Conservation (phyloP, 345 rosid species). For the Physaria fendleri region DNA sequence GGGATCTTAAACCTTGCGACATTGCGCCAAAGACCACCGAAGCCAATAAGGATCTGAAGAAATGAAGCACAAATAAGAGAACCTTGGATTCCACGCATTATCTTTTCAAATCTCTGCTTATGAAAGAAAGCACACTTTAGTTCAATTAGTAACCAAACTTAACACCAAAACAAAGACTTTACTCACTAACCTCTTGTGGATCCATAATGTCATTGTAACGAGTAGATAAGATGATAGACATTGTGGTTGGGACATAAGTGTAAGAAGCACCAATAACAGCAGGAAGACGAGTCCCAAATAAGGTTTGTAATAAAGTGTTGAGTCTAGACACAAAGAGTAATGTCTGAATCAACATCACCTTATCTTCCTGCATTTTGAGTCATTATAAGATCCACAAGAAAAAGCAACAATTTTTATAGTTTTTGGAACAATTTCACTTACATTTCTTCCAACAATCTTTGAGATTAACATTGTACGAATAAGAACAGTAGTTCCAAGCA, state of each 20-base stretch:
- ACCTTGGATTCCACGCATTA: constrained; percentile 85
- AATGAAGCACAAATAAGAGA: constrained; percentile 74
- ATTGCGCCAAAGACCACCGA: constrained; percentile 93
- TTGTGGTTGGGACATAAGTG: constrained; percentile 68
- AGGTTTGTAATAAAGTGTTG: constrained; percentile 62
- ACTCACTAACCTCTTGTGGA: constrained; percentile 60
- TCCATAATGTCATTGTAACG: constrained; percentile 62
- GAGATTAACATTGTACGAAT: constrained; percentile 69
- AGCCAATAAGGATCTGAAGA: constrained; percentile 77
- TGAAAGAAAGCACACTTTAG: background rate
- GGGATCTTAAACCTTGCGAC: constrained; percentile 52
- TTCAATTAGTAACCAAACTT: background rate
- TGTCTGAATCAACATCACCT: constrained; percentile 86
- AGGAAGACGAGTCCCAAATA: constrained; percentile 79
- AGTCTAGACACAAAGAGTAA: constrained; percentile 83
- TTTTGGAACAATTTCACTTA: constrained; percentile 24
- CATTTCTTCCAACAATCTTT: constrained; percentile 87
- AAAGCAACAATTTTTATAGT: background rate
- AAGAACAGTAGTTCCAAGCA: constrained; percentile 88
- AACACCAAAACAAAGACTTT: background rate
- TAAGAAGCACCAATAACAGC: constrained; percentile 82
- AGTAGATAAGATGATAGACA: constrained; percentile 74
- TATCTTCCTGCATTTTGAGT: constrained; percentile 55
- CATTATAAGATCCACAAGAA: constrained; percentile 11
- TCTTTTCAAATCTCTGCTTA: constrained; percentile 68